A percentile compares a stretch with the other conserved stretches of the same genome.
Conservation (phyloP, 2,329 filamentous ascomycete genomes). For the Dactylellina drechsleri region DNA sequence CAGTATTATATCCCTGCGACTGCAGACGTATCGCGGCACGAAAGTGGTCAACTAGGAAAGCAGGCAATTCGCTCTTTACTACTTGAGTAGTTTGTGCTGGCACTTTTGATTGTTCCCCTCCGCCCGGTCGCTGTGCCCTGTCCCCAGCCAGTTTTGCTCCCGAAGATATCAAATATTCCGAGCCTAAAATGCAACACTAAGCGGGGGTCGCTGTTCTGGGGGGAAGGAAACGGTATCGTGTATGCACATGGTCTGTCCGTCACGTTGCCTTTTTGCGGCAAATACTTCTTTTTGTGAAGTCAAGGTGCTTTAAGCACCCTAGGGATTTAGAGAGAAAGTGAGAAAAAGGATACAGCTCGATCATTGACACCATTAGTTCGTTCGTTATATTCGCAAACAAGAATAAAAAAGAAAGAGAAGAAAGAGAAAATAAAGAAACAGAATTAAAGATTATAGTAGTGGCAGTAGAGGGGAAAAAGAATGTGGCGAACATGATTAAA, state of each 20-base stretch:
- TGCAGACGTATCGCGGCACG: conserved; percentile 45
- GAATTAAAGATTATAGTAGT: conserved; percentile 43
- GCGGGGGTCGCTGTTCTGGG: conserved; percentile 29
- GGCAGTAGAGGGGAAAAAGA: conserved; percentile 13
- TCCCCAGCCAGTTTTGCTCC: not conserved
- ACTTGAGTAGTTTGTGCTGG: not conserved
- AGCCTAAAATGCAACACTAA: conserved; percentile 54
- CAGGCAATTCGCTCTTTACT: not conserved
- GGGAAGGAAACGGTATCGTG: conserved; percentile 35
- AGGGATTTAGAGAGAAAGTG: not conserved
- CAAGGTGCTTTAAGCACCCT: too few species aligned
- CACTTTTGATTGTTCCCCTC: too few species aligned
- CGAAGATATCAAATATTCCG: conserved; percentile 49
- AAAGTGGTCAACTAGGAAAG: not conserved
- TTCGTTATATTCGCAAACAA: conserved; percentile 44
- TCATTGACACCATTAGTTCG: conserved; percentile 51
- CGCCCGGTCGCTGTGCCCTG: too few species aligned
- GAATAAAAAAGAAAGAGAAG: conserved; percentile 17
- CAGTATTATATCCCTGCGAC: conserved; percentile 28
- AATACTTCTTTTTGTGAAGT: conserved; percentile 30
- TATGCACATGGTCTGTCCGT: conserved; percentile 33
- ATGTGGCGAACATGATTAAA: conserved; percentile 39
- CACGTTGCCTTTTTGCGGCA: conserved; percentile 44
- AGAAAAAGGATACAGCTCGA: conserved; percentile 39
- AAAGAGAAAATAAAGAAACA: conserved; percentile 28